Base-by-base conservation (phyloP, 495 filamentous ascomycete genomes). In the Elaphomyces granulatus region DNA sequence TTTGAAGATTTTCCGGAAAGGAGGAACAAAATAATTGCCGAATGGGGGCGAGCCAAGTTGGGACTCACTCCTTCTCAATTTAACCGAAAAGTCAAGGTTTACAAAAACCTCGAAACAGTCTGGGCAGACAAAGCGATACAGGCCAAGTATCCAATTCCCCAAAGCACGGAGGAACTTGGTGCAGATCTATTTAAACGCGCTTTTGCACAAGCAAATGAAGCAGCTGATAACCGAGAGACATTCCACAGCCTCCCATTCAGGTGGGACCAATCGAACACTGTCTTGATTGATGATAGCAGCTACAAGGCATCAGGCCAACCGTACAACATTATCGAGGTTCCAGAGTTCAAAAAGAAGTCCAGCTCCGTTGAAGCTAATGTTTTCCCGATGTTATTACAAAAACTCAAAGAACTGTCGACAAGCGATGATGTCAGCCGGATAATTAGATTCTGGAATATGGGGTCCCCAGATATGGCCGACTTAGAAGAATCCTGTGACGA, bases 261-360 rank as follows among this genome's bases (percentile, higher is more conserved):
- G 19, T 98, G 85, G 83, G 63, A 70, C 44, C 88, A 94, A 58
- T 64, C 60, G n/a, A 88, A 95, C 54, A 96, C 90, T 0, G 61
- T 98, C 20, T 63, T 98, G 9, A 77, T 96, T 16, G 90, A 98
- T 45, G 92, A 96, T 56, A 79, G 74, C 36, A 52, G 51, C 8
- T 60, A 81, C 44, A 98, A 96, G 63, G 90, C 80, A 2, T 64
- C 67, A 37, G 77, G 71, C 41, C 81, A 98, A 53, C 92, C 92
- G 0, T 75, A 70, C 60, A 98, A 96, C 42, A 71, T 85, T 15
- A 56, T 96, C 8, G 63, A 78, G 44, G 66, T 96, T 23, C 78
- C 84, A 0, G 86, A 90, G 51, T 94, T 88, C 52, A 53, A 47
- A 1, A 57, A 55, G 3, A 37, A 48, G 21, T 45, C 48, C 0